Conservation (phyloP, 2,329 filamentous ascomycete species). For the Apiospora saccharicola region DNA sequence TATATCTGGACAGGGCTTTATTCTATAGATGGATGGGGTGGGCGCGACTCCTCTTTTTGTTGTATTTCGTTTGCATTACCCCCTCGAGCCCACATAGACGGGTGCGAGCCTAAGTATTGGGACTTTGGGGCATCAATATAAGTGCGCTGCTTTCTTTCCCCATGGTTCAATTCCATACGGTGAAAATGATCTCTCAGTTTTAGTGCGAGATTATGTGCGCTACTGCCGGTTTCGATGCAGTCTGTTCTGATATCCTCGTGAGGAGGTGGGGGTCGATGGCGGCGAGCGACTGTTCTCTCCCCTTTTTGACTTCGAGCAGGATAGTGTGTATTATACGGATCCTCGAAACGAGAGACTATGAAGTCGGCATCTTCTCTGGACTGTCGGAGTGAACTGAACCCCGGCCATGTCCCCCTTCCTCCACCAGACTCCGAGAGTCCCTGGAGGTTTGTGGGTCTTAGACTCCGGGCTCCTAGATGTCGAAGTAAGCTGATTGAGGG, state of each 20-base stretch:
- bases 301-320: not conserved
- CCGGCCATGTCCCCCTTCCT: not conserved
- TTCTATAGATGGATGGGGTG: not conserved
- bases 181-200: not conserved
- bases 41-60: not conserved
- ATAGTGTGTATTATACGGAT: not conserved
- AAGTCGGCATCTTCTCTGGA: not conserved
- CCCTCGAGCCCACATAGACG: conserved; percentile 9
- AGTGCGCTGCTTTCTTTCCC: not conserved
- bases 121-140: not conserved
- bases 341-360: not conserved
- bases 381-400: not conserved
- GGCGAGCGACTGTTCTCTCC: no score
- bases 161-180: no score
- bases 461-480: not conserved
- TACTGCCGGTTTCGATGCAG: not conserved
- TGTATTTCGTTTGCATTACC: not conserved
- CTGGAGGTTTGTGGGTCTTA: not conserved
- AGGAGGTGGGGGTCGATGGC: no score
- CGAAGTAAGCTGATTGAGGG: not conserved
- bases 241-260: not conserved
- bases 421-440: not conserved
- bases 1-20: not conserved
- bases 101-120: conserved; percentile 2
- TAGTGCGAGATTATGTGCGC: not conserved